Evolutionary conservation across 345 rosid species (phyloP), one percentile per base, ranked within the genome.

Genomic region (Sonneratia alba): DNA sequence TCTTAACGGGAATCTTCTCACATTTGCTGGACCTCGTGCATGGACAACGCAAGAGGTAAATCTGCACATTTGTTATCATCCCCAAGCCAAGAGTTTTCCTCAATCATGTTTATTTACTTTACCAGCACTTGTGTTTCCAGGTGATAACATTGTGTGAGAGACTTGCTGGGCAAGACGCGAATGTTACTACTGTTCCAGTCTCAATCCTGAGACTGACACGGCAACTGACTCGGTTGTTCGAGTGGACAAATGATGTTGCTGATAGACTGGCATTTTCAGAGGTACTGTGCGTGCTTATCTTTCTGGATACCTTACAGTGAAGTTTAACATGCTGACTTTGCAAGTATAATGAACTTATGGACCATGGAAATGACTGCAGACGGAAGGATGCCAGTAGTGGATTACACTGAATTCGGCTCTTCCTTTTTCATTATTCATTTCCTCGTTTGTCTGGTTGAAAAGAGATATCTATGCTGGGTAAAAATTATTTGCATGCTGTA

Each of bases 151-250:
- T 95, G 56, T 92, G 99, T 19, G 97, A 90, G 87, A 87, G 96
- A 78, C 97, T 95, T 0, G 99, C 99, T 6, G 97, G 97, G 56
- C 99, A 91, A 84, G 99, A 91, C 82, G 99, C 99, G 77, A 95
- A 95, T 81, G 88, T 95, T 48, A 95, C 97, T 11, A 91, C 91
- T 1, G 97, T 94, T 76, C 99, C 97, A 4, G 99, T 90, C 72
- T 88, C 91, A 13, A 61, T 91, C 79, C 80, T 94, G 77, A 85
- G 96, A 79, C 71, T 87, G 45, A 88, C 98, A 11, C 88, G 97
- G 72, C 93, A 91, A 71, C 15, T 94, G 53, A 91, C 96, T 70
- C 77, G 93, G 38, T 81, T 84, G 78, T 94, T 90, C 70, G 91
- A 94, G 72, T 94, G 97, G 98, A 87, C 97, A n/a, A 94, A 74